Conservation (phyloP, 306 rosid genomes). For the Pterocarpus macrocarpus region DNA sequence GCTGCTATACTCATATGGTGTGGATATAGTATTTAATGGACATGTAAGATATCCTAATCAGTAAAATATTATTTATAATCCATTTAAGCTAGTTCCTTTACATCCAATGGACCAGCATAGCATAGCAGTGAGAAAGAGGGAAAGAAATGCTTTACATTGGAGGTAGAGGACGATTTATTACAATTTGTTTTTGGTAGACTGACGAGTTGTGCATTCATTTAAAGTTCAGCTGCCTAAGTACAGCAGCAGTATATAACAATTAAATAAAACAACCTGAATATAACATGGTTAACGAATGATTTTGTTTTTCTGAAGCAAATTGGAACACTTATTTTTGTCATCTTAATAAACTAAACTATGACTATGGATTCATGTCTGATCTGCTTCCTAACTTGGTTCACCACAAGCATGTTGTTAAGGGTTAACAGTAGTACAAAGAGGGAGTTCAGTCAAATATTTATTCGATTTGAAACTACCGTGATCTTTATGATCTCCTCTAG, state of each 20-base stretch:
- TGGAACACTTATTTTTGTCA: slow-evolving; percentile 3
- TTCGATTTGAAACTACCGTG: slow-evolving; percentile 9
- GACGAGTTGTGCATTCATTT: neutral
- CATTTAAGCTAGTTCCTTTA: slow-evolving; percentile 25
- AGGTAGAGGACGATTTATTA: neutral
- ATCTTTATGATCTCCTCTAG: slow-evolving; percentile 5
- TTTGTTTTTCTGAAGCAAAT: slow-evolving; percentile 9
- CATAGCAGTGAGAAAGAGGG: slow-evolving; percentile 16
- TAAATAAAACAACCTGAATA: slow-evolving; percentile 25
- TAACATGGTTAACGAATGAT: neutral
- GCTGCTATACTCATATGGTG: slow-evolving; percentile 72
- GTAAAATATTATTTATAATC: slow-evolving; percentile 6
- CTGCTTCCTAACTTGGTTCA: slow-evolving; percentile 34
- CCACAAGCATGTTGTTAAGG: slow-evolving; percentile 26
- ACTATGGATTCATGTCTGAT: slow-evolving; percentile 23
- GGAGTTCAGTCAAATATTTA: slow-evolving; percentile 4
- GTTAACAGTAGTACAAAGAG: neutral
- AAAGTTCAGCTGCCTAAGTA: slow-evolving; percentile 8
- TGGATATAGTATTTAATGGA: slow-evolving; percentile 82
- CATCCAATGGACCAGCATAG: neutral
- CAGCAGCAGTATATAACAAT: slow-evolving; percentile 4
- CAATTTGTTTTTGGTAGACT: neutral
- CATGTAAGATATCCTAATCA: slow-evolving; percentile 68
- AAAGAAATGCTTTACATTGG: neutral
- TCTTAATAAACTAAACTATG: neutral